These are phyloP conservation scores for Entomortierella lignicola DNA, from an alignment of 192 early-diverging fungal species.

Conservation along the genomic window DNA sequence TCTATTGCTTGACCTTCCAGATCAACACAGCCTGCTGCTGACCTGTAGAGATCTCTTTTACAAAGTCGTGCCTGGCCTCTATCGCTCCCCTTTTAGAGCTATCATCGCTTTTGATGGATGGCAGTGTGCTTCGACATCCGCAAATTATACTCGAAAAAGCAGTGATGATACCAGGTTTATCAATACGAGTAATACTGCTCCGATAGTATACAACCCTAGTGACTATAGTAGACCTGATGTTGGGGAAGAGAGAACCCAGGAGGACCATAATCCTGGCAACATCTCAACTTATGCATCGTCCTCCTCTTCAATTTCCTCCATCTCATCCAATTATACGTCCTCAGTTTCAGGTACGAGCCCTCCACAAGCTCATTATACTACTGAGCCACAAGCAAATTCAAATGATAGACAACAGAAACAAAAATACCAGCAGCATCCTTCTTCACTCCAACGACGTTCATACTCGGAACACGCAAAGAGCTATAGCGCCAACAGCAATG, in stretches of 20 bases:
- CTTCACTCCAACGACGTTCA: conserved; percentile 4
- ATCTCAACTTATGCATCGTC: neutral
- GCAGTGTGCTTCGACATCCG: neutral
- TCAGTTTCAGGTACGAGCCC: neutral
- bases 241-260: neutral
- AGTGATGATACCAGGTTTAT: neutral
- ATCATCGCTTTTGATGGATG: conserved; percentile 27
- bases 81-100: conserved; percentile 40
- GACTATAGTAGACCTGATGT: neutral
- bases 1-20: conserved; percentile 21
- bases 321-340: neutral
- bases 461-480: conserved; percentile 6
- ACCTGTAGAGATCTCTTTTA: conserved; percentile 29
- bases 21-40: conserved; percentile 49
- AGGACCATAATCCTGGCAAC: neutral
- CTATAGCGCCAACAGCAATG: neutral
- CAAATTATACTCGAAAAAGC: neutral
- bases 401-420: neutral
- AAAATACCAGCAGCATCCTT: neutral
- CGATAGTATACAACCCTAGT: neutral
- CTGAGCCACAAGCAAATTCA: neutral
- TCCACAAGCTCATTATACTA: neutral
- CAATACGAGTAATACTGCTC: neutral
- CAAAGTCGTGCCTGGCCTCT: conserved; percentile 29
- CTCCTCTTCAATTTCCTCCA: conserved; percentile 2